Conservation (phyloP, 2,329 filamentous ascomycete species). For the Lachnellula arida region DNA sequence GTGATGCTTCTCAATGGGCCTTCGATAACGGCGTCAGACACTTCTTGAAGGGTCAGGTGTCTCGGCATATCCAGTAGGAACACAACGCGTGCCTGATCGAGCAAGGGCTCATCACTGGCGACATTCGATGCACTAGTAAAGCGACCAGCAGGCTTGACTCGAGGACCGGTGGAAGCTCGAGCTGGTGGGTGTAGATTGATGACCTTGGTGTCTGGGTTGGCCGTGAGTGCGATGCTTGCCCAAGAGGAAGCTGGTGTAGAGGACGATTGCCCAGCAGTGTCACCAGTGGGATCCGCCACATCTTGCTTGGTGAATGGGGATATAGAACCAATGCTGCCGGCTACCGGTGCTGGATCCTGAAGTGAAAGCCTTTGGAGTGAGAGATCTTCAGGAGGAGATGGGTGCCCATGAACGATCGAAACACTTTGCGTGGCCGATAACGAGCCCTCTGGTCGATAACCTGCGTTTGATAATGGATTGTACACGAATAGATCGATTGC, state of each 20-base stretch:
- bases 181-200: constrained; percentile 18
- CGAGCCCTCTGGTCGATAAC: background rate
- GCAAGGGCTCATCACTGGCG: constrained; percentile 12
- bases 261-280: background rate
- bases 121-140: constrained; percentile 9
- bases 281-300: background rate
- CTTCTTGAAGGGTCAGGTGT: constrained; percentile 20
- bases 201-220: constrained; percentile 9
- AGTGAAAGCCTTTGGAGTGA: background rate
- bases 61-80: constrained; percentile 27
- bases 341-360: background rate
- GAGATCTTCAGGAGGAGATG: background rate
- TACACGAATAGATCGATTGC: background rate
- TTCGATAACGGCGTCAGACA: constrained; percentile 28
- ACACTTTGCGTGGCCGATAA: background rate
- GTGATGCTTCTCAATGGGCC: constrained; percentile 26
- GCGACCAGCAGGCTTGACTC: constrained; percentile 14
- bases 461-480: background rate
- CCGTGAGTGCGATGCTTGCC: constrained; percentile 25
- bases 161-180: background rate
- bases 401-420: background rate
- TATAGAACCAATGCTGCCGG: background rate
- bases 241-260: constrained; percentile 18
- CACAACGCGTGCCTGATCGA: constrained; percentile 24
- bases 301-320: background rate